Conservation (phyloP, 1,284 basidiomycete genomes). For the Flammula alnicola region DNA sequence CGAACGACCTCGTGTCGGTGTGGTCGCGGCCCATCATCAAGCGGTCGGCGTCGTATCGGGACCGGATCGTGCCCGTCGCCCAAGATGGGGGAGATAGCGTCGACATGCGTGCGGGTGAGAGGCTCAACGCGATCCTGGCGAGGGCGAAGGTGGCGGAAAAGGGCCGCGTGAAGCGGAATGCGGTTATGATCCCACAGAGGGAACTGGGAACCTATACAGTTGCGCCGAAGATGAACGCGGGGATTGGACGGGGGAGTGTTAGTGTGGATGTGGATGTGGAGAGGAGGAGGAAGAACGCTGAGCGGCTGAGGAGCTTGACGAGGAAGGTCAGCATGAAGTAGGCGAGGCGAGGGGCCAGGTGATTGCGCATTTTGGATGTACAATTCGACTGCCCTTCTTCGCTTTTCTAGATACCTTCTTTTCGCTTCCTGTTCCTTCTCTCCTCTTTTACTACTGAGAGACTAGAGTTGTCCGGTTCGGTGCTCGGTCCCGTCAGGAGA, state of each 20-base stretch:
- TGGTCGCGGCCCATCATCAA: slow-evolving; percentile 98
- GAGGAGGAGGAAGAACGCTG: slow-evolving; percentile 71
- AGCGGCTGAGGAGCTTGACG: slow-evolving; percentile 65
- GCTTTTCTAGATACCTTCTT: too few species aligned
- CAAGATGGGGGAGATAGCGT: slow-evolving; percentile 41
- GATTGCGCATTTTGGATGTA: too few species aligned
- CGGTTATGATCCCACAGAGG: slow-evolving; percentile 76
- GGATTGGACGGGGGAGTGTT: slow-evolving; percentile 44
- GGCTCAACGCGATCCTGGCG: slow-evolving; percentile 72
- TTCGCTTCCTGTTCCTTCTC: too few species aligned
- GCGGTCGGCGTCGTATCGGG: slow-evolving; percentile 84
- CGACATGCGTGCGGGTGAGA: slow-evolving; percentile 49
- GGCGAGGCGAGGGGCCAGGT: not conserved
- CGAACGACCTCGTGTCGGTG: slow-evolving; percentile 82
- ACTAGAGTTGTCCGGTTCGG: too few species aligned
- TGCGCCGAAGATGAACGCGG: slow-evolving; percentile 63
- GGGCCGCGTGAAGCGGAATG: slow-evolving; percentile 70
- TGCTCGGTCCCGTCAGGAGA: too few species aligned
- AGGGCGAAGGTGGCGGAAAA: slow-evolving; percentile 71
- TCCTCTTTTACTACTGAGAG: too few species aligned
- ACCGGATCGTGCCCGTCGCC: slow-evolving; percentile 67
- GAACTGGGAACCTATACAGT: slow-evolving; percentile 75
- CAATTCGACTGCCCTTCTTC: too few species aligned
- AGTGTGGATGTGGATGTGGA: slow-evolving; percentile 75
- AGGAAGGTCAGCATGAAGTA: slow-evolving; percentile 44